Percentiles rank a stretch among this genome's conserved stretches.
Evolutionary conservation across 2,329 filamentous ascomycete genomes (phyloP).

Genomic region (Pseudopyrenochaeta lycopersici): DNA sequence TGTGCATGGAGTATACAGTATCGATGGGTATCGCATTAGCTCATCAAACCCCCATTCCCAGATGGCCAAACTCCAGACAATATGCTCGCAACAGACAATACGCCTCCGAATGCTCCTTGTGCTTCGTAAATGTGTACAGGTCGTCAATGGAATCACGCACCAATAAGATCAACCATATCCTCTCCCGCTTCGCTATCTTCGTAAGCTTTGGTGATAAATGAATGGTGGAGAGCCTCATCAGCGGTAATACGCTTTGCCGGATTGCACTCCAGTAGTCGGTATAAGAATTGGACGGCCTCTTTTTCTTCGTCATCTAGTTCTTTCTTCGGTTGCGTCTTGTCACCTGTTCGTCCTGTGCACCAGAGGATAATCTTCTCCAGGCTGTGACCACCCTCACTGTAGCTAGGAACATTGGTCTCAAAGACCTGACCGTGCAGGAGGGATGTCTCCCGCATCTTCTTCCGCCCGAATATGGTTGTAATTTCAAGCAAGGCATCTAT

Average conservation of each 20-base stretch:
- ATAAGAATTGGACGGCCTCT: constrained; percentile 76
- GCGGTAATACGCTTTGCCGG: constrained; percentile 78
- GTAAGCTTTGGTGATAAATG: constrained; percentile 64
- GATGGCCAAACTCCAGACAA: constrained; percentile 39
- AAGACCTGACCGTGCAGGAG: constrained; percentile 89
- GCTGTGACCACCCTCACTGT: constrained; percentile 83
- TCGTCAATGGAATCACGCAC: constrained; percentile 26
- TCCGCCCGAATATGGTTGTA: constrained; percentile 88
- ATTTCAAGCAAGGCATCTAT: constrained; percentile 98
- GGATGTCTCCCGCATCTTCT: constrained; percentile 83
- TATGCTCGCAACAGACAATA: constrained; percentile 28
- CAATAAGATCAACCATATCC: constrained; percentile 42
- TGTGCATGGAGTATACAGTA: constrained; percentile 26
- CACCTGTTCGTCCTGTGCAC: constrained; percentile 81
- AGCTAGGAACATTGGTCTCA: constrained; percentile 90
- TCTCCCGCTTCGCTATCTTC: constrained; percentile 44
- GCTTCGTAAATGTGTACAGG: constrained; percentile 20
- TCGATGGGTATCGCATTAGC: constrained; percentile 44
- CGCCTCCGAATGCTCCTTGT: constrained; percentile 35
- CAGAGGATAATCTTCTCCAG: constrained; percentile 95
- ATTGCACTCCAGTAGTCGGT: constrained; percentile 78
- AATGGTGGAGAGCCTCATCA: constrained; percentile 75
- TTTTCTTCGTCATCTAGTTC: constrained; percentile 73
- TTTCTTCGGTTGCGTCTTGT: constrained; percentile 55
- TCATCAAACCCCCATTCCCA: constrained; percentile 22